Evolutionary conservation across 345 rosid species (phyloP), one percentile per base, ranked within the genome.

Genomic region (Aurinia saxatilis): DNA sequence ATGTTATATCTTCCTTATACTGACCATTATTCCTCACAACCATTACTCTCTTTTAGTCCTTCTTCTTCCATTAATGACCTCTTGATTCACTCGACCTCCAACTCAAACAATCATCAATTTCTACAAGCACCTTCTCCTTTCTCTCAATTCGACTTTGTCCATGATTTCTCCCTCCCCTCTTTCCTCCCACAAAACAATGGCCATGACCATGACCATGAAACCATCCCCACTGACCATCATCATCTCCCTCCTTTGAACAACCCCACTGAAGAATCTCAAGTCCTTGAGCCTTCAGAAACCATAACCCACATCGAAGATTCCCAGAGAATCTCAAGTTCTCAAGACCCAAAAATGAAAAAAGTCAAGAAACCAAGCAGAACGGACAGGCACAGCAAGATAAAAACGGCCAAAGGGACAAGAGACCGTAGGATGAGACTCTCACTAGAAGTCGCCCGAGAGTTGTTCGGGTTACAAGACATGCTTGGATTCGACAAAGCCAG

Each of bases 401-500:
- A 72, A 57, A 91, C 98, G 0, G 93, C 91, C 8, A 82, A 76
- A 23, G 98, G 98, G 13, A 82, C 80, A 3, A 69, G 98, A 65
- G 96, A 91, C 30, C 78, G 98, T 71, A 74, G 98, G 51, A 83
- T 91, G 87, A 82, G 98, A 70, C 65, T 91, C 66, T 91, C 98
- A 5, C 73, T 84, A 12, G 84, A 84, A 23, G 88, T 85, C 14
- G 98, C 98, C 9, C 72, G 71, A 6, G 71, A 80, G 41, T 85
- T 91, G 66, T 91, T 87, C 16, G 83, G 87, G 40, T 72, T 91
- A 48, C 98, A 91, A 74, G 96, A 91, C 79, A 76, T 79, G 81
- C 65, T 91, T 39, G 82, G 91, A 53, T 87, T 68, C 19, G 96
- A 91, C 45, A 87, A 87, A 68, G 89, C 91, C 4, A 91, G 96